These are phyloP conservation scores for Zalaria sp. DNA, from an alignment of 2,329 filamentous ascomycete genomes.

Conservation along the genomic window DNA sequence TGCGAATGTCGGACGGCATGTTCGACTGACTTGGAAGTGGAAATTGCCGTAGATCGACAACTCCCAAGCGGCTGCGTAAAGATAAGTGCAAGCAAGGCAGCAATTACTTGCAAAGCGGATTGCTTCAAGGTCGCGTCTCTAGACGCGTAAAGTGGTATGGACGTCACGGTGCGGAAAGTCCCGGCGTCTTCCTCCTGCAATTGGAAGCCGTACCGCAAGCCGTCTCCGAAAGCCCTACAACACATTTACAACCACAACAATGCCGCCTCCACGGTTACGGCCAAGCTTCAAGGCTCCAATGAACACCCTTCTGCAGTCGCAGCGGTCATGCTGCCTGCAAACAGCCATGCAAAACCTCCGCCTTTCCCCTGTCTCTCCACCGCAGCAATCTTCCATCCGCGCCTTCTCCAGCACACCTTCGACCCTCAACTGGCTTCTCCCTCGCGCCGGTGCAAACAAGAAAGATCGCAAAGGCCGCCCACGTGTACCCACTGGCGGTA, in stretches of 20 bases:
- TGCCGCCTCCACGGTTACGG: conserved; percentile 26
- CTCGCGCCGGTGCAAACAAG: conserved; percentile 64
- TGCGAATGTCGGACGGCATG: conserved; percentile 80
- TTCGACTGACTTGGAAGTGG: background rate
- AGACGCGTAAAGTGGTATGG: background rate
- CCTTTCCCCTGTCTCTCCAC: conserved; percentile 2
- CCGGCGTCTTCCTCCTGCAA: too few species aligned
- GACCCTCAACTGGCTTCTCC: conserved; percentile 64
- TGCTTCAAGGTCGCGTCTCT: background rate
- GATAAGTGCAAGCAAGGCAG: too few species aligned
- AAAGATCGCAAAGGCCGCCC: conserved; percentile 82
- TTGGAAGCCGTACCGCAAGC: too few species aligned
- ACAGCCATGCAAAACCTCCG: background rate
- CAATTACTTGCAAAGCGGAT: too few species aligned
- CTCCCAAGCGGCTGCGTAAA: too few species aligned
- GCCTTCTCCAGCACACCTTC: conserved; percentile 58
- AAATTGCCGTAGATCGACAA: too few species aligned
- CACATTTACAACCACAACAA: conserved; percentile 11
- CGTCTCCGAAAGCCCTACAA: background rate
- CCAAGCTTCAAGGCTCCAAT: conserved; percentile 16
- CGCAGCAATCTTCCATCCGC: conserved; percentile 23
- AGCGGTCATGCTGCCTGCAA: conserved; percentile 2
- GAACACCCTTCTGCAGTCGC: conserved; percentile 1
- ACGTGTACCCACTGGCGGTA: conserved; percentile 80
- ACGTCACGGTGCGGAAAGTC: too few species aligned